Conservation (phyloP, 805 yeast species). For the Candida chauliodis region DNA sequence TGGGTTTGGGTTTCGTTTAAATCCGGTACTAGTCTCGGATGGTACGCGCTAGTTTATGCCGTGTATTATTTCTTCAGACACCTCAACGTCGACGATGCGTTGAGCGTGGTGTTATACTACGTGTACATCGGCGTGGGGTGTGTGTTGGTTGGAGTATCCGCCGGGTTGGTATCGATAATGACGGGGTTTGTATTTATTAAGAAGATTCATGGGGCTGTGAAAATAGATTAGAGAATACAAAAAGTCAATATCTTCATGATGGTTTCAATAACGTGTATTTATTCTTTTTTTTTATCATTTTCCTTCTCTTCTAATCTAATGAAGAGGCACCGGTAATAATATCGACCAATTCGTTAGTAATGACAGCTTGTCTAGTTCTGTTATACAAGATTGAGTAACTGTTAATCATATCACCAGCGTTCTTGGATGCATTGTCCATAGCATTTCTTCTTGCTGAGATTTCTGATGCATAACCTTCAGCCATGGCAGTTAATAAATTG, state of each 20-base stretch:
- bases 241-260: too few species aligned
- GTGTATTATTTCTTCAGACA: conserved; percentile 59
- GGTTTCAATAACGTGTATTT: not conserved
- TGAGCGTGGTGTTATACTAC: conserved; percentile 65
- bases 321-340: conserved; percentile 99
- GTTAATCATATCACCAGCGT: conserved; percentile 98
- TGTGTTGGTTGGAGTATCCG: conserved; percentile 58
- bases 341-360: conserved; percentile 98
- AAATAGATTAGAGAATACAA: conserved; percentile 49
- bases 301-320: conserved; percentile 57
- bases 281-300: not conserved
- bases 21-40: conserved; percentile 65
- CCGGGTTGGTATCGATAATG: conserved; percentile 72
- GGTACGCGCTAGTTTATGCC: conserved; percentile 67
- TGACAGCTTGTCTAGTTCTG: conserved; percentile 99
- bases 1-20: conserved; percentile 87
- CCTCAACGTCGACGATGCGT: conserved; percentile 61
- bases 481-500: conserved; percentile 84
- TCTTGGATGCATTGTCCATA: conserved; percentile 99
- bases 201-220: conserved; percentile 55
- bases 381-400: conserved; percentile 95
- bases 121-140: conserved; percentile 68
- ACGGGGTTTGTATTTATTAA: conserved; percentile 65
- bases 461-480: conserved; percentile 98
- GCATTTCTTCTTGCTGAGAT: conserved; percentile 98